Evolutionary conservation across 257 asterid genomes (phyloP).

Genomic region (Plantago major): DNA sequence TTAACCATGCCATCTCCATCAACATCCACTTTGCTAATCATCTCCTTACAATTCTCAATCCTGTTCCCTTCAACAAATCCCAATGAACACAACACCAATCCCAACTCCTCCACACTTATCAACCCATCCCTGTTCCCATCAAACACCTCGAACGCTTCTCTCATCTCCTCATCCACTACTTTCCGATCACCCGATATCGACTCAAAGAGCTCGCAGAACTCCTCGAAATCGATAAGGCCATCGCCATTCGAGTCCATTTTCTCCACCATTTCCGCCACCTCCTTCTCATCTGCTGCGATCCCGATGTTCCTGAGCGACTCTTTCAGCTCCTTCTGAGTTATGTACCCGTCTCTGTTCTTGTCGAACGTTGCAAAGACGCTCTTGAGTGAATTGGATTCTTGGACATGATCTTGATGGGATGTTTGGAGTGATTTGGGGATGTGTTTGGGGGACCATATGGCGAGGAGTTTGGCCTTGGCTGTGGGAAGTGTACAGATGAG

Average conservation of each 20-base stretch:
- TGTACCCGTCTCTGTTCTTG: conserved; percentile 70
- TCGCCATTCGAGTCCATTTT: conserved; percentile 65
- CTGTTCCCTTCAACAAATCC: conserved; percentile 54
- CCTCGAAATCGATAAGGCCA: conserved; percentile 69
- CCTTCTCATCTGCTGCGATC: conserved; percentile 46
- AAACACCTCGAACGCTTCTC: conserved; percentile 75
- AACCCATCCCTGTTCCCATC: conserved; percentile 73
- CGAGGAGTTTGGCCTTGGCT: conserved; percentile 29
- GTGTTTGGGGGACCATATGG: conserved; percentile 13
- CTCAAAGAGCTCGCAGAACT: conserved; percentile 57
- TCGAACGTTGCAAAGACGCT: conserved; percentile 72
- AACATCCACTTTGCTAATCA: conserved; percentile 68
- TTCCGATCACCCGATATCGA: conserved; percentile 17
- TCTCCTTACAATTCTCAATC: conserved; percentile 63
- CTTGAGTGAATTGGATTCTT: conserved; percentile 14
- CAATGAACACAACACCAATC: conserved; percentile 54
- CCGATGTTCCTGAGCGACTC: conserved; percentile 68
- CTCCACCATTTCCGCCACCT: conserved; percentile 62
- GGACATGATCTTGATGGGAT: not conserved
- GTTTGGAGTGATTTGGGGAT: no score
- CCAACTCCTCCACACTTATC: conserved; percentile 67
- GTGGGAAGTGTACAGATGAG: conserved; percentile 38
- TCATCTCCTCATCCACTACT: conserved; percentile 30
- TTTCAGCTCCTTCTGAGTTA: conserved; percentile 60
- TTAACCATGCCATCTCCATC: conserved; percentile 94